Evolutionary conservation across 176 grass and related monocot species (phyloP).

Genomic region (Sorghum bicolor): DNA sequence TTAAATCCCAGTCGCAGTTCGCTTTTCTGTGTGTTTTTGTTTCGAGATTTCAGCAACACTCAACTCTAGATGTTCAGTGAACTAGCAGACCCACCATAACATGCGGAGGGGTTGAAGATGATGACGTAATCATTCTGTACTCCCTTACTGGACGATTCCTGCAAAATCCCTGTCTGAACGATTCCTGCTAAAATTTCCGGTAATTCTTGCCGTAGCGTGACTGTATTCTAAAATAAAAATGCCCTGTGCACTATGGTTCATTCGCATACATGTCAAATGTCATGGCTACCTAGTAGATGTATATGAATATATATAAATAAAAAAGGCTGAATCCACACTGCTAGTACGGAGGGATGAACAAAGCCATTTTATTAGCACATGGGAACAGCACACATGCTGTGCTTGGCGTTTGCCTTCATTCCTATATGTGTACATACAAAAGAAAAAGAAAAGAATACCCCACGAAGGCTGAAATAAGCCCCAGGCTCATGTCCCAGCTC

Average conservation of each 20-base stretch:
- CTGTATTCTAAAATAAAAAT: not conserved
- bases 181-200: not conserved
- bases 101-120: too few species aligned
- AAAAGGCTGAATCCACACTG: not conserved
- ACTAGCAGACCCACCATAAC: not conserved
- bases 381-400: not conserved
- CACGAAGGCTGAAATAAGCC: not conserved
- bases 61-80: not conserved
- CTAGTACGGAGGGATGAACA: not conserved
- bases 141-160: too few species aligned
- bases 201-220: too few species aligned
- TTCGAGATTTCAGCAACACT: not conserved
- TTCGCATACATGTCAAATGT: not conserved
- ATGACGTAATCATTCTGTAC: too few species aligned
- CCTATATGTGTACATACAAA: slow-evolving; percentile 15
- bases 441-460: not conserved
- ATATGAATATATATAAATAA: not conserved
- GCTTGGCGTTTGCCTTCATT: slow-evolving; percentile 4
- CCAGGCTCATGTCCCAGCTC: not conserved
- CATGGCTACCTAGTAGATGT: not conserved
- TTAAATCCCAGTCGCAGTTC: not conserved
- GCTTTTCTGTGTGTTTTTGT: not conserved
- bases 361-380: slow-evolving; percentile 25
- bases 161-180: too few species aligned
- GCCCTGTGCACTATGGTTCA: not conserved